These are phyloP conservation scores for Zygosaccharomyces pseudorouxii DNA, from an alignment of 805 yeast genomes.

Conservation along the genomic window DNA sequence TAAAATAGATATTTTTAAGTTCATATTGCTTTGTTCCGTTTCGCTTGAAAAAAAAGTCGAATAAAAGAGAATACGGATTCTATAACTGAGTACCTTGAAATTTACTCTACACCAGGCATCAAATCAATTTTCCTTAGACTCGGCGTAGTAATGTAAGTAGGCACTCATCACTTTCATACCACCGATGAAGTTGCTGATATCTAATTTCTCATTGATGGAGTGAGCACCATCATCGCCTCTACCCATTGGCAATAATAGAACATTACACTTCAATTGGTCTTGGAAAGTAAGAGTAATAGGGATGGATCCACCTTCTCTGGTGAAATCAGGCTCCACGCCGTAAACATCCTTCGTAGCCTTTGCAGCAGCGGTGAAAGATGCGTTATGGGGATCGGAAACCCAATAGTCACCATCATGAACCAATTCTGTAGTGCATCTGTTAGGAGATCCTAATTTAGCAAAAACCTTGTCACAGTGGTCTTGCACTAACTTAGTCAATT, in stretches of 20 bases:
- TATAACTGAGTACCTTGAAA: background rate
- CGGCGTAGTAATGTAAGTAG: conserved; percentile 81
- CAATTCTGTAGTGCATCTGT: conserved; percentile 64
- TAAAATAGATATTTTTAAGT: background rate
- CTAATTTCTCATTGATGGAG: conserved; percentile 91
- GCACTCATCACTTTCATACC: conserved; percentile 94
- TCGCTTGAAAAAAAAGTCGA: no score
- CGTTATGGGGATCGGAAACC: conserved; percentile 92
- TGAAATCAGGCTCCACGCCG: conserved; percentile 92
- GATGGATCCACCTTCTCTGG: conserved; percentile 98
- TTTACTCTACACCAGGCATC: background rate
- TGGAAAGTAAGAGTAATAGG: conserved; percentile 96
- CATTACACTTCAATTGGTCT: conserved; percentile 77
- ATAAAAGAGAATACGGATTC: background rate
- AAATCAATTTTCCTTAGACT: conserved; percentile 26
- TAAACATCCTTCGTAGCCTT: conserved; percentile 93
- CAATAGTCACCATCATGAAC: conserved; percentile 96
- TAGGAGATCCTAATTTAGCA: conserved; percentile 67
- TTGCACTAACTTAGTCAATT: conserved; percentile 72
- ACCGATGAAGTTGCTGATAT: conserved; percentile 81
- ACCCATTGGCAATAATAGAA: conserved; percentile 92
- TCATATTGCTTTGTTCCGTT: no score
- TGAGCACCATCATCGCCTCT: conserved; percentile 99
- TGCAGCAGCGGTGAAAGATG: conserved; percentile 87
- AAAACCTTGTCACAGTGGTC: conserved; percentile 66